Conservation (phyloP, 2,329 filamentous ascomycete species). For the Cladosporium sphaerospermum region DNA sequence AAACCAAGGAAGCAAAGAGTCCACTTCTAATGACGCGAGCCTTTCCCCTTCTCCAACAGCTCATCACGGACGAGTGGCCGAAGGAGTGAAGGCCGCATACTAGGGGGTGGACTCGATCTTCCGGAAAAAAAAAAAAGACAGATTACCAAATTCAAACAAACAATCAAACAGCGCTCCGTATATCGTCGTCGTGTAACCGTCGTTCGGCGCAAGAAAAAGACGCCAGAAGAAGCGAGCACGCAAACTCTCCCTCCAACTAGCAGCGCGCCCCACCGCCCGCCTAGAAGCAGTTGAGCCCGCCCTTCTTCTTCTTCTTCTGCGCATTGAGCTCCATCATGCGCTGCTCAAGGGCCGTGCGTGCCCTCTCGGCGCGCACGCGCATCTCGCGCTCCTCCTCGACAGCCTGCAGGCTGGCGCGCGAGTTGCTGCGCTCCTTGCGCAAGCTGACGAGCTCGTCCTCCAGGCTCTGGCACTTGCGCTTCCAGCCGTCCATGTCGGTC, state of each 20-base stretch:
- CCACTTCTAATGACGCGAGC: no score
- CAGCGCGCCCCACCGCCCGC: slow-evolving; percentile 10
- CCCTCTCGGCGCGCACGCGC: slow-evolving; percentile 81
- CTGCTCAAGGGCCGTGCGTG: slow-evolving; percentile 82
- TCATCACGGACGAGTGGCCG: neutral
- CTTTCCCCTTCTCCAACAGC: neutral
- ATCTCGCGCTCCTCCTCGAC: slow-evolving; percentile 96
- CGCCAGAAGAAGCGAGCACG: neutral
- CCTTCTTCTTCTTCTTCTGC: slow-evolving; percentile 89
- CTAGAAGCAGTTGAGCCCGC: slow-evolving; percentile 95
- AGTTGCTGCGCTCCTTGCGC: slow-evolving; percentile 51
- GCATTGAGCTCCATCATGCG: slow-evolving; percentile 70
- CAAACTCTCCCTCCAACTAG: neutral
- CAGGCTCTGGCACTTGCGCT: slow-evolving; percentile 71
- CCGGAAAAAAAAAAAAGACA: neutral
- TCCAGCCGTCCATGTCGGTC: slow-evolving; percentile 82
- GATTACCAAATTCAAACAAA: neutral
- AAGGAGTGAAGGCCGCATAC: no score
- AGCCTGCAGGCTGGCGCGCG: slow-evolving; percentile 67
- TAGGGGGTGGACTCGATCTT: no score
- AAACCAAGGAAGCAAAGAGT: neutral
- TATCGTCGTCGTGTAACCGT: no score
- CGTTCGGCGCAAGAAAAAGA: neutral
- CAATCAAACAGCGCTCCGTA: neutral
- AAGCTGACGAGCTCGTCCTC: slow-evolving; percentile 65